phyloP scores from a whole-genome alignment of 192 early-diverging fungal species.

The Bifiguratus adelaidae region DNA sequence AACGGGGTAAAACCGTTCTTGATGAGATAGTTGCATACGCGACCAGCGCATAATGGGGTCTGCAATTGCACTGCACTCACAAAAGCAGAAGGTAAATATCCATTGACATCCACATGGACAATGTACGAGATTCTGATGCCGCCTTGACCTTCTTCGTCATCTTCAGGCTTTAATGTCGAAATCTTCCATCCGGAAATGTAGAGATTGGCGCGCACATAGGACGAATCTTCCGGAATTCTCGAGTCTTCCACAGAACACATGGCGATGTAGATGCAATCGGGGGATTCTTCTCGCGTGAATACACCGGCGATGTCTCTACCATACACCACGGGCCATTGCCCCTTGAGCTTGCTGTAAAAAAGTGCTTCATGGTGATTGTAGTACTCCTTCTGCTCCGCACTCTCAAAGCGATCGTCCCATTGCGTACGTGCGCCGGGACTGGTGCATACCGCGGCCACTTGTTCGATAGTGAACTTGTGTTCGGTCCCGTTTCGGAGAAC shows the following conservation, averaged over 20 bases:
- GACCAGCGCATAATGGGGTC: conserved; percentile 32
- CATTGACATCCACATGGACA: conserved; percentile 41
- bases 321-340: conserved; percentile 19
- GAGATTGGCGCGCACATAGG: conserved; percentile 34
- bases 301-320: conserved; percentile 32
- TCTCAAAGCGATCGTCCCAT: conserved; percentile 24
- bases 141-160: conserved; percentile 15
- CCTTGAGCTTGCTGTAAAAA: conserved; percentile 16
- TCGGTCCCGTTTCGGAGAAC: conserved; percentile 22
- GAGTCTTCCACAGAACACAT: conserved; percentile 36
- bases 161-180: too few relatives aligned
- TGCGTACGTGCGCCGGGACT: conserved; percentile 12
- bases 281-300: conserved; percentile 14
- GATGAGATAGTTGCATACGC: conserved; percentile 30
- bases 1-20: conserved; percentile 34
- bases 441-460: conserved; percentile 30
- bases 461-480: conserved; percentile 19
- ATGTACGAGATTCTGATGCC: conserved; percentile 31
- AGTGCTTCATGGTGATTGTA: conserved; percentile 12
- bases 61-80: conserved; percentile 27
- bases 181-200: conserved; percentile 38
- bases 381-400: conserved; percentile 13
- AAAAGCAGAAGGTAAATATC: conserved; percentile 30
- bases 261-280: conserved; percentile 24
- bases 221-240: conserved; percentile 30